Evolutionary conservation across 1,284 basidiomycete genomes (phyloP).

Genomic region (Malassezia caprae): DNA sequence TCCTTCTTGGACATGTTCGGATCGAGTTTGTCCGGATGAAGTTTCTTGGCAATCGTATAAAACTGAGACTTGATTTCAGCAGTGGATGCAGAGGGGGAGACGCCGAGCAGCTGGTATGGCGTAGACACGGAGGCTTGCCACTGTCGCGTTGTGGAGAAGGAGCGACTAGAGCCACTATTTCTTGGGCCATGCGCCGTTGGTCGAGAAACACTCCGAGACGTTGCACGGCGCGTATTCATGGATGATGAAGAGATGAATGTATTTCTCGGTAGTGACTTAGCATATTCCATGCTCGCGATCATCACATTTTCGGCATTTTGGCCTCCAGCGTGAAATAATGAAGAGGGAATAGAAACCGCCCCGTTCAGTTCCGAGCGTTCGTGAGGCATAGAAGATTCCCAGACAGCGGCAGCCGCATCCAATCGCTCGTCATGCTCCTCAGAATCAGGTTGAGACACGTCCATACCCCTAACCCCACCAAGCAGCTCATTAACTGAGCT

Average conservation of each 20-base stretch:
- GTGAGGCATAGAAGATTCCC: not conserved
- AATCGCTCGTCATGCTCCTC: not conserved
- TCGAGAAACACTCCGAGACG: not conserved
- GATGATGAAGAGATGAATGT: too few species aligned
- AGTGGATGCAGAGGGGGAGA: not conserved
- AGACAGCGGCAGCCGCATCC: not conserved
- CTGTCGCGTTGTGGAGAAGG: not conserved
- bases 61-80: slow-evolving; percentile 13
- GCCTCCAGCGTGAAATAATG: not conserved
- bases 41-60: slow-evolving; percentile 10
- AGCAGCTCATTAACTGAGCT: not conserved
- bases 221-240: not conserved
- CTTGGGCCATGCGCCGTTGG: not conserved
- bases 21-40: slow-evolving; percentile 8
- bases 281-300: not conserved
- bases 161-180: not conserved
- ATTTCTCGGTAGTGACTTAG: not conserved
- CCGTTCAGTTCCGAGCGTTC: not conserved
- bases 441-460: not conserved
- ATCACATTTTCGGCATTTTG: not conserved
- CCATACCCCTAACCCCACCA: not conserved
- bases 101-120: not conserved
- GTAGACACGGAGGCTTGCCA: not conserved
- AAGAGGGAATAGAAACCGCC: not conserved
- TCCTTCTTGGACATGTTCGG: not conserved